Conservation (phyloP, 495 filamentous ascomycete genomes). For the Cetradonia linearis region DNA sequence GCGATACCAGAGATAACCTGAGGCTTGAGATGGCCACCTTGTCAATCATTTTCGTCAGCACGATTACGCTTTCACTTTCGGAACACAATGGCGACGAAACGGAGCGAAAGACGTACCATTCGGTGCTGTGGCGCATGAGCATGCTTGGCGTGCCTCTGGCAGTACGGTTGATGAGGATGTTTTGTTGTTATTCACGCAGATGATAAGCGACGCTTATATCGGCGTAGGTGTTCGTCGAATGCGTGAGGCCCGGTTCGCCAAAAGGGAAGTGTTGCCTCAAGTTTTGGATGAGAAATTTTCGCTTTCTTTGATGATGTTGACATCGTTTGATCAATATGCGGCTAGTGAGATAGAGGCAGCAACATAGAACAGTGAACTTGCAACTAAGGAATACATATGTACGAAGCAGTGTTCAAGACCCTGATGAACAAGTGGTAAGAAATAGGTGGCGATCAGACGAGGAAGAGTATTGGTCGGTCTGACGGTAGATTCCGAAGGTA, state of each 20-base stretch:
- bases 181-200: not conserved
- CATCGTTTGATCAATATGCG: not conserved
- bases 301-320: not conserved
- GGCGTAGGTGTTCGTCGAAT: not conserved
- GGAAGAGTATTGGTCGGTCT: not conserved
- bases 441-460: not conserved
- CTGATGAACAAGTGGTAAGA: not conserved
- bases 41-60: not conserved
- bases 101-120: not conserved
- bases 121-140: constrained; percentile 6
- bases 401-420: not conserved
- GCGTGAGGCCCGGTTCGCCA: not conserved
- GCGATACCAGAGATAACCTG: not conserved
- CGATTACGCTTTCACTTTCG: too few species aligned
- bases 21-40: not conserved
- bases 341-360: not conserved
- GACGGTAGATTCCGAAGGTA: not conserved
- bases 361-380: not conserved
- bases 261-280: not conserved
- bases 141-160: not conserved
- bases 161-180: not conserved
- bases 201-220: not conserved
- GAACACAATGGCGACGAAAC: not conserved
- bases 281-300: not conserved
- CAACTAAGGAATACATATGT: not conserved